A percentile compares a stretch with the other conserved stretches of the same genome.
Conservation (phyloP, 192 early-diverging fungal genomes). For the Powellomyces hirtus region DNA sequence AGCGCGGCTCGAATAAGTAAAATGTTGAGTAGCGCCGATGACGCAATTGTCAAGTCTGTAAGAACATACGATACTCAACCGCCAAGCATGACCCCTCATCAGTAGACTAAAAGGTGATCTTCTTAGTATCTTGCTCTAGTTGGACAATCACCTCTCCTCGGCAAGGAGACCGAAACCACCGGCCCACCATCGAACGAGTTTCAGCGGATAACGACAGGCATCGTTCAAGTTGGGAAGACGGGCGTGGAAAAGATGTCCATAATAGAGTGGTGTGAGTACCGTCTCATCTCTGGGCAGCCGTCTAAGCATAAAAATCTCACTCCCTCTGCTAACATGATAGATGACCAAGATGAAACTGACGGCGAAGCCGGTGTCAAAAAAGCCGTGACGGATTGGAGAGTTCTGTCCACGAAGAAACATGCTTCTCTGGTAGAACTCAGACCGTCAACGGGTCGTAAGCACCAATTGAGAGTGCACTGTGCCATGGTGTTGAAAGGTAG, state of each 20-base stretch:
- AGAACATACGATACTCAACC: background rate
- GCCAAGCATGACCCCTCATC: background rate
- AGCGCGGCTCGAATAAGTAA: conserved; percentile 31
- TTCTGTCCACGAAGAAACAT: conserved; percentile 23
- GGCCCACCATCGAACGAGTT: background rate
- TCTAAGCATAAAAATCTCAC: background rate
- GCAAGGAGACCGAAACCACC: background rate
- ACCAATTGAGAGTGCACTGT: conserved; percentile 49
- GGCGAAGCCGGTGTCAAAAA: conserved; percentile 23
- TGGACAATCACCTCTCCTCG: background rate
- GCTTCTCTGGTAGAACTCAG: conserved; percentile 33
- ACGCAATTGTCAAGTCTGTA: conserved; percentile 5
- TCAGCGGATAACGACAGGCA: conserved; percentile 33
- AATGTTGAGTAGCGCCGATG: conserved; percentile 27
- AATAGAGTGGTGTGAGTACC: conserved; percentile 36
- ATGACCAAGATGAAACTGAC: conserved; percentile 9
- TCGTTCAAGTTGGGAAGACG: conserved; percentile 24
- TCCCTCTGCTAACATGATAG: background rate
- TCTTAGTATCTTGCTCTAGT: background rate
- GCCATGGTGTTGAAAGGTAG: conserved; percentile 28
- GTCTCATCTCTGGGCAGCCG: background rate
- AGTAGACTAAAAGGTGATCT: background rate
- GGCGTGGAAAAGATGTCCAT: conserved; percentile 32
- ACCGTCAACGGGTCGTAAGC: conserved; percentile 47
- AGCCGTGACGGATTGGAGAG: conserved; percentile 26